phyloP scores from a whole-genome alignment of 371 early-diverging fungal species.

The Apophysomyces sp. region DNA sequence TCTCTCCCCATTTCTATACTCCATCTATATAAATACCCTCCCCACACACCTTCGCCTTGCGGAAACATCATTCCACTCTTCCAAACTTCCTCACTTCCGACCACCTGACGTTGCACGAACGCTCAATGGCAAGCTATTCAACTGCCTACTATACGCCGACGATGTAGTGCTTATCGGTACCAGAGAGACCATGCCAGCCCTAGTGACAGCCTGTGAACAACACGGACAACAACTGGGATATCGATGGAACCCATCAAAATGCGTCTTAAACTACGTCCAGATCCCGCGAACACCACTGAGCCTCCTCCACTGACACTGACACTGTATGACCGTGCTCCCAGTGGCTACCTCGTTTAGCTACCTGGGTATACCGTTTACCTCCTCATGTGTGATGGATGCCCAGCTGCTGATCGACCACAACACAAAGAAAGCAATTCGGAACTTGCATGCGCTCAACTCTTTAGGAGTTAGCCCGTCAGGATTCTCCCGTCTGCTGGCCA shows the following conservation, averaged over 20 bases:
- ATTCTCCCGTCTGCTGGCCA: slow-evolving; percentile 3
- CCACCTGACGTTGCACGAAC: not conserved
- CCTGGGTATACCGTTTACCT: slow-evolving; percentile 15
- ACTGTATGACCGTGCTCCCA: slow-evolving; percentile 2
- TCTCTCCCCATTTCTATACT: slow-evolving; percentile 20
- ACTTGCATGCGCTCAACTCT: slow-evolving; percentile 2
- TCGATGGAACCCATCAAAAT: slow-evolving; percentile 28
- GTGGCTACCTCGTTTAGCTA: slow-evolving; percentile 1
- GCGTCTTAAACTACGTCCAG: slow-evolving; percentile 13
- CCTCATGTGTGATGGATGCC: slow-evolving; percentile 1
- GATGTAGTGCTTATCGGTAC: slow-evolving; percentile 7
- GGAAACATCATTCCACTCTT: not conserved
- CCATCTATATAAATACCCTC: slow-evolving; percentile 21
- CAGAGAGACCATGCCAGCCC: not conserved
- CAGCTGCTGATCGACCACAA: not conserved
- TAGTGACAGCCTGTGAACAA: not conserved
- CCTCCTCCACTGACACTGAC: slow-evolving; percentile 1
- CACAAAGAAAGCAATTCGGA: not conserved
- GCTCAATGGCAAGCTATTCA: not conserved
- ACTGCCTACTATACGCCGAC: slow-evolving; percentile 8
- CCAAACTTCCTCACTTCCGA: not conserved
- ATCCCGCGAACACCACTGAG: not conserved
- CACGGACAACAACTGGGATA: slow-evolving; percentile 18
- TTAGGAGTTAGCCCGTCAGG: not conserved
- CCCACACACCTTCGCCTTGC: slow-evolving; percentile 8